phyloP scores from a whole-genome alignment of 148 eudicot species.

The Nepenthes gracilis region DNA sequence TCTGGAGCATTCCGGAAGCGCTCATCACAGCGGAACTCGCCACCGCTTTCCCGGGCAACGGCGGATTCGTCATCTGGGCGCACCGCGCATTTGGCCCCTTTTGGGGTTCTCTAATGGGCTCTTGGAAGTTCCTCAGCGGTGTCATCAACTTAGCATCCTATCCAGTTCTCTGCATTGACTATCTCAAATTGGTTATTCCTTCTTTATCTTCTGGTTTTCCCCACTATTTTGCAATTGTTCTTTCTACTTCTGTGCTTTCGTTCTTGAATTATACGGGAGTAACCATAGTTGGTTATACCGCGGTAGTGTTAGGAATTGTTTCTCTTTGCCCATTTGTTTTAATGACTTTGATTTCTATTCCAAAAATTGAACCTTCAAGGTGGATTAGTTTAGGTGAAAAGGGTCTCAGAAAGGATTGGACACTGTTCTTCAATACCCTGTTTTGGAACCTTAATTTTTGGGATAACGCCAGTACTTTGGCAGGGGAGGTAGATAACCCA shows the following conservation, averaged over 20 bases:
- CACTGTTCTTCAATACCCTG: constrained; percentile 28
- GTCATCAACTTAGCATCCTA: constrained; percentile 30
- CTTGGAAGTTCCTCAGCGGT: constrained; percentile 31
- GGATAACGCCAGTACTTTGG: constrained; percentile 33
- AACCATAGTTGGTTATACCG: constrained; percentile 28
- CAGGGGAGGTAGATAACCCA: constrained; percentile 32
- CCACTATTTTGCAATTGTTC: constrained; percentile 10
- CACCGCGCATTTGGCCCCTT: constrained; percentile 28
- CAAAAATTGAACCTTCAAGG: constrained; percentile 15
- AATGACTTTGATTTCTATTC: constrained; percentile 19
- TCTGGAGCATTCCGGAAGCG: constrained; percentile 34
- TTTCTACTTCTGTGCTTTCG: constrained; percentile 16
- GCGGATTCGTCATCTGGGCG: constrained; percentile 35
- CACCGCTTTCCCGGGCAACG: constrained; percentile 31
- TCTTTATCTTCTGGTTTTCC: constrained; percentile 19
- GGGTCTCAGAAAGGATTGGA: constrained; percentile 20
- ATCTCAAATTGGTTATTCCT: constrained; percentile 24
- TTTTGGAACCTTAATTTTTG: constrained; percentile 38
- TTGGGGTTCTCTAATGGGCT: constrained; percentile 33
- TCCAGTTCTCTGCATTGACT: constrained; percentile 30
- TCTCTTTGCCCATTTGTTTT: constrained; percentile 22
- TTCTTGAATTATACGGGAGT: constrained; percentile 25
- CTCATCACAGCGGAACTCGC: constrained; percentile 37
- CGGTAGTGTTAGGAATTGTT: constrained; percentile 18
- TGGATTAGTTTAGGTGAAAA: constrained; percentile 23